Evolutionary conservation across 2,329 filamentous ascomycete species (phyloP).

Genomic region (Aquanectria penicillioides): DNA sequence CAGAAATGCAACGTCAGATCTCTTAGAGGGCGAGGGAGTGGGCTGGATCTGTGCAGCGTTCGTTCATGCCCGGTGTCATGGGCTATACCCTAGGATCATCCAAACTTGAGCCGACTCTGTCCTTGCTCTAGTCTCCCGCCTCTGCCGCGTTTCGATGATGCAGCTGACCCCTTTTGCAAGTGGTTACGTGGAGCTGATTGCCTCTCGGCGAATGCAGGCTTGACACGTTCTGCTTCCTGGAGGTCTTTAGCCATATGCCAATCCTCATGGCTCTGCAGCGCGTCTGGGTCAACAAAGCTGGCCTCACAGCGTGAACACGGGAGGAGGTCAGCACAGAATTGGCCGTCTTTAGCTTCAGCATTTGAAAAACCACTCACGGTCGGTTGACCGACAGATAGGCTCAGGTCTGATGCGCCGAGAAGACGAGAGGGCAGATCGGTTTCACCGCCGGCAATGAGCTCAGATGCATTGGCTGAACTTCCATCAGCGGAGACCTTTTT

Average conservation of each 20-base stretch:
- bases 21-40: neutral
- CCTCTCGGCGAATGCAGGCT: conserved; percentile 54
- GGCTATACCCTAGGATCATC: conserved; percentile 49
- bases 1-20: conserved; percentile 13
- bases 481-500: conserved; percentile 49
- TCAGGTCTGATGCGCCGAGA: conserved; percentile 16
- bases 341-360: conserved; percentile 30
- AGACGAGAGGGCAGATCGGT: conserved; percentile 21
- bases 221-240: conserved; percentile 70
- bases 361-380: conserved; percentile 22
- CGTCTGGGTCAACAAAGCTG: conserved; percentile 65
- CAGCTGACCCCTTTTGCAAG: conserved; percentile 44
- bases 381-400: conserved; percentile 15
- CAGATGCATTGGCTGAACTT: conserved; percentile 34
- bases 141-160: conserved; percentile 53
- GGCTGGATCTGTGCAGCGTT: conserved; percentile 5
- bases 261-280: conserved; percentile 81
- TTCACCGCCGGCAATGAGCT: conserved; percentile 30
- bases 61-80: conserved; percentile 4
- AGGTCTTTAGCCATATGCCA: conserved; percentile 95
- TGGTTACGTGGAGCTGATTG: conserved; percentile 45
- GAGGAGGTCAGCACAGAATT: conserved; percentile 49
- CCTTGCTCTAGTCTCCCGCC: conserved; percentile 61
- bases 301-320: conserved; percentile 74
- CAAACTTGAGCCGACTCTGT: conserved; percentile 70